These are phyloP conservation scores for Fusarium siculi DNA, from an alignment of 2,329 filamentous ascomycete genomes.

Conservation along the genomic window DNA sequence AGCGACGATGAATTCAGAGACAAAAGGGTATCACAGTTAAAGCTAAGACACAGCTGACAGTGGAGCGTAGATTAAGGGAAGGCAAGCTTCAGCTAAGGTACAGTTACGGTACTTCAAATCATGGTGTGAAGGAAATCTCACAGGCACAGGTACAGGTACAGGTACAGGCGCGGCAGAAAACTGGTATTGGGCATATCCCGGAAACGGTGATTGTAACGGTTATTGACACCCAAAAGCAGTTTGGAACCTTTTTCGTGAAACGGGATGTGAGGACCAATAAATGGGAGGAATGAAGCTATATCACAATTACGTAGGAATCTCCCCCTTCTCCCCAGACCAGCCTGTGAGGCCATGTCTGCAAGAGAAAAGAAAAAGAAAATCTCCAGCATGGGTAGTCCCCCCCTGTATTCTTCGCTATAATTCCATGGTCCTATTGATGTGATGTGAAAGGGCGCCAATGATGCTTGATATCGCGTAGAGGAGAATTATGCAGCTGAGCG, in stretches of 20 bases:
- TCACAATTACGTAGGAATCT: background rate
- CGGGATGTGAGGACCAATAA: background rate
- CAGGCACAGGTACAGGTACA: background rate
- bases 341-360: background rate
- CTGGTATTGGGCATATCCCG: background rate
- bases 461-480: background rate
- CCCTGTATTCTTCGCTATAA: background rate
- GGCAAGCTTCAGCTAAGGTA: background rate
- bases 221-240: constrained; percentile 23
- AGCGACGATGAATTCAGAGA: background rate
- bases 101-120: background rate
- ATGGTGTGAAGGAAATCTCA: constrained; percentile 6
- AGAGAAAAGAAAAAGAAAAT: constrained; percentile 1
- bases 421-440: background rate
- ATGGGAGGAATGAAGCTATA: background rate
- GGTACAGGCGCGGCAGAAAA: background rate
- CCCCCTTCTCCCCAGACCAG: background rate
- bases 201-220: constrained; percentile 7
- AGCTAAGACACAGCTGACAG: constrained; percentile 1
- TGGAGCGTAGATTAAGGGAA: constrained; percentile 10
- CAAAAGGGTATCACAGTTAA: background rate
- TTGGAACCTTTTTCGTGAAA: background rate
- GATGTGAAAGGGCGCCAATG: background rate
- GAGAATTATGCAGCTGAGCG: background rate
- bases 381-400: background rate